phyloP scores from a whole-genome alignment of 495 filamentous ascomycete species.

The Tuber calosporum region DNA sequence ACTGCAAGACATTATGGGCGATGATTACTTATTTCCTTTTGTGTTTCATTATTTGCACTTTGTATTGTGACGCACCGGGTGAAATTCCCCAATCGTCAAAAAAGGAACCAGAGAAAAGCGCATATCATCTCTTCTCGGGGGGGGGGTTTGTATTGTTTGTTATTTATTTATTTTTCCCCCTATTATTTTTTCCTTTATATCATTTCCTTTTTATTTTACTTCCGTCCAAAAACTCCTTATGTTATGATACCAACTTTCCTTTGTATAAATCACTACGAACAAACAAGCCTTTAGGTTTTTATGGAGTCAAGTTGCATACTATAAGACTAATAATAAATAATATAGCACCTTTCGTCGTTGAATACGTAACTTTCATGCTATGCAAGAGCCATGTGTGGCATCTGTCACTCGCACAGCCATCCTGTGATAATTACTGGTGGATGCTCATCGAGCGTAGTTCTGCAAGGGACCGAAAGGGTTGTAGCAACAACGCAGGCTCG shows the following conservation, averaged over 20 bases:
- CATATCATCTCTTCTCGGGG: not conserved
- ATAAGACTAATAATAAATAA: constrained; percentile 19
- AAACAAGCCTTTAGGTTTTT: not conserved
- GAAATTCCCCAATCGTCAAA: not conserved
- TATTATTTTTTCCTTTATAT: constrained; percentile 11
- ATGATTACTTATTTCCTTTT: not conserved
- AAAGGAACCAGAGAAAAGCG: not conserved
- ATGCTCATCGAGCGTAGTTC: not conserved
- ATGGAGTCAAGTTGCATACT: constrained; percentile 8
- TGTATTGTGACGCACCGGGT: not conserved
- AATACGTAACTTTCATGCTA: not conserved
- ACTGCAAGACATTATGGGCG: not conserved
- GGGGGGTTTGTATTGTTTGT: not conserved
- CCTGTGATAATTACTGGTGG: not conserved
- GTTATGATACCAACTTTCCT: constrained; percentile 18
- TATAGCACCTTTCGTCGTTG: not conserved
- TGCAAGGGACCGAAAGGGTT: not conserved
- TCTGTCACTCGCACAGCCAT: not conserved
- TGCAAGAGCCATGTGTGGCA: not conserved
- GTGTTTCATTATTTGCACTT: constrained; percentile 1
- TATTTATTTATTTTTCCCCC: constrained; percentile 9
- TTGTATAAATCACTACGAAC: not conserved
- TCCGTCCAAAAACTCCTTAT: constrained; percentile 18
- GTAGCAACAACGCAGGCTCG: not conserved
- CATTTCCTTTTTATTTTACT: constrained; percentile 20